These are phyloP conservation scores for Lasiodiplodia hormozganensis DNA, from an alignment of 2,329 filamentous ascomycete species.

Conservation along the genomic window DNA sequence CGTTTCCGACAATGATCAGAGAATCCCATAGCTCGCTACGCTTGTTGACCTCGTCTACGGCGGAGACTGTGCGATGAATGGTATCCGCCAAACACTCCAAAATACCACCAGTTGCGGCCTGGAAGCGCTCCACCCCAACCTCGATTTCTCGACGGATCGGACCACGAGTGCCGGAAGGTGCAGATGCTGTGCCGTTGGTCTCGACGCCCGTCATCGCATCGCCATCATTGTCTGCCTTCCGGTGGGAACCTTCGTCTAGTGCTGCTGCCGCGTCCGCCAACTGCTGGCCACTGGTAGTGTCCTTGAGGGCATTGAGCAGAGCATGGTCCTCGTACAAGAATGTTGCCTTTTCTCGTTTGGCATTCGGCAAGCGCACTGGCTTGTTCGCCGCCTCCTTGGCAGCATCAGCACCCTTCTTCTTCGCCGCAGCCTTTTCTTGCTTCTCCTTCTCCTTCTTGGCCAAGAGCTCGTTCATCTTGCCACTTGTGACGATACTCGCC, in stretches of 20 bases:
- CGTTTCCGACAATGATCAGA: constrained; percentile 90
- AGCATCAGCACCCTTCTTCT: constrained; percentile 58
- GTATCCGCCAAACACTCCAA: constrained; percentile 84
- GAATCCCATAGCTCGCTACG: constrained; percentile 90
- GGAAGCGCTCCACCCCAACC: constrained; percentile 77
- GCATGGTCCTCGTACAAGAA: constrained; percentile 77
- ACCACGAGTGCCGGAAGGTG: constrained; percentile 32
- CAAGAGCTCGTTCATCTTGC: constrained; percentile 81
- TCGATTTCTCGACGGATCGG: constrained; percentile 69
- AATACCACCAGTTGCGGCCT: constrained; percentile 68
- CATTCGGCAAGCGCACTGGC: constrained; percentile 70
- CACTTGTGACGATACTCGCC: constrained; percentile 82
- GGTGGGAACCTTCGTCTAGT: constrained; percentile 55
- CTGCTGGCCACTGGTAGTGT: constrained; percentile 55
- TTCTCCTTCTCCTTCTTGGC: constrained; percentile 85
- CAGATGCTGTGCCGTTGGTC: constrained; percentile 36
- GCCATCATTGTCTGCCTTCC: constrained; percentile 45
- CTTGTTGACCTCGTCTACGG: constrained; percentile 83
- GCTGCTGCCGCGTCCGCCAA: constrained; percentile 60
- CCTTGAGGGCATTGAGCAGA: constrained; percentile 61
- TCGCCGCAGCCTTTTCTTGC: constrained; percentile 66
- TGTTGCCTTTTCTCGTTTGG: constrained; percentile 70
- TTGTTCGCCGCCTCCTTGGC: constrained; percentile 68
- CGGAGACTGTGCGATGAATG: constrained; percentile 82
- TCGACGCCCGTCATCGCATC: constrained; percentile 38